A percentile compares a stretch with the other conserved stretches of the same genome.
phyloP scores from a whole-genome alignment of 805 yeast species.

The Cyberlindnera amylophila region DNA sequence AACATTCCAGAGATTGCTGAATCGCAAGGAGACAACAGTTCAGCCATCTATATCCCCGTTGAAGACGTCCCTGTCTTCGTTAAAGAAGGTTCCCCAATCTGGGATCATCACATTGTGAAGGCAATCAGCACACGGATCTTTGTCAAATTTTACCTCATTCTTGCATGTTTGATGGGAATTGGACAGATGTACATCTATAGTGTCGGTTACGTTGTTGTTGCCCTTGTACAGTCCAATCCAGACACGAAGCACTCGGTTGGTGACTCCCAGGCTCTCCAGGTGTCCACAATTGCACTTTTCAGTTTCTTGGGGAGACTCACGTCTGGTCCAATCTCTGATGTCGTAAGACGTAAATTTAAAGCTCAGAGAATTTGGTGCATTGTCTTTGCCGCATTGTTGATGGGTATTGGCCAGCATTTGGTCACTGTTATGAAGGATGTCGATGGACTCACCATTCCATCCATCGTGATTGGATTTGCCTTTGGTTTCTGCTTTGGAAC shows the following conservation, averaged over 20 bases:
- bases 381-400: constrained; percentile 35
- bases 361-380: constrained; percentile 68
- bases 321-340: constrained; percentile 65
- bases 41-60: constrained; percentile 27
- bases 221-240: constrained; percentile 34
- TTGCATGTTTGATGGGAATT: constrained; percentile 55
- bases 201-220: constrained; percentile 67
- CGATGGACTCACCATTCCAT: constrained; percentile 43
- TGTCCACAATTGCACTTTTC: constrained; percentile 58
- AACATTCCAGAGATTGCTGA: constrained; percentile 7
- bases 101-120: constrained; percentile 26
- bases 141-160: constrained; percentile 48
- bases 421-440: constrained; percentile 35
- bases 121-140: constrained; percentile 32
- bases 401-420: constrained; percentile 35
- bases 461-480: constrained; percentile 56
- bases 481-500: constrained; percentile 73
- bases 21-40: constrained; percentile 12
- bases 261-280: constrained; percentile 65
- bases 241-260: constrained; percentile 30
- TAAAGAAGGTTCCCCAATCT: constrained; percentile 24
- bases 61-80: constrained; percentile 30
- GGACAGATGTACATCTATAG: constrained; percentile 73
- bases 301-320: constrained; percentile 63
- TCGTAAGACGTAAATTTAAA: constrained; percentile 45